Evolutionary conservation across 2,329 filamentous ascomycete genomes (phyloP).

Genomic region (Fusarium sulawesiense): DNA sequence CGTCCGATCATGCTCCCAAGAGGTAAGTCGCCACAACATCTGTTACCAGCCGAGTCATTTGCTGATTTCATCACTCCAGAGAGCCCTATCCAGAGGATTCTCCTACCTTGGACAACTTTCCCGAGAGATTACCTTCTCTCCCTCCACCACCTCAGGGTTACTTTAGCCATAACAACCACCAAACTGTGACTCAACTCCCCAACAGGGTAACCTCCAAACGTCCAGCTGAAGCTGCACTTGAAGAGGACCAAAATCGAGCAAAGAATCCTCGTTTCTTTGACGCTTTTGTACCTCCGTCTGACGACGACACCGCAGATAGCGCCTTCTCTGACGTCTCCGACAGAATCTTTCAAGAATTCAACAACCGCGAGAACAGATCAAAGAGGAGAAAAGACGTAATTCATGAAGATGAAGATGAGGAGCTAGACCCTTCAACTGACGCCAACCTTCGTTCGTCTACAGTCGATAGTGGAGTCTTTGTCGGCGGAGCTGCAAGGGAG

Average conservation of each 20-base stretch:
- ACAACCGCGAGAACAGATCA: not conserved
- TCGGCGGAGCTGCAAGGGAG: not conserved
- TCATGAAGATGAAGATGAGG: not conserved
- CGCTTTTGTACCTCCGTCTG: not conserved
- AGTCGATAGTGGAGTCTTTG: not conserved
- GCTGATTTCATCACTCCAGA: not conserved
- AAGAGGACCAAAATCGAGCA: not conserved
- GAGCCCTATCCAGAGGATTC: not conserved
- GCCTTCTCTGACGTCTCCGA: not conserved
- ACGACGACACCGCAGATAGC: not conserved
- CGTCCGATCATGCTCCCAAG: not conserved
- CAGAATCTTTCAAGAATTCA: not conserved
- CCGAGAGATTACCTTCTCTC: not conserved
- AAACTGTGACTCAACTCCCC: not conserved
- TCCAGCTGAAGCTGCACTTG: constrained; percentile 6
- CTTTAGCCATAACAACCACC: not conserved
- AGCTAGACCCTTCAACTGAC: not conserved
- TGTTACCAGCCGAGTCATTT: not conserved
- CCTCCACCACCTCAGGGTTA: not conserved
- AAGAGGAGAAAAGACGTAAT: not conserved
- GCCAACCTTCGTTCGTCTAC: not conserved
- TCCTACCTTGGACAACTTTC: not conserved
- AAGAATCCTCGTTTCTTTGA: constrained; percentile 4
- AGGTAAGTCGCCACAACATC: not conserved
- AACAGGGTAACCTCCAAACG: constrained; percentile 1